phyloP scores from a whole-genome alignment of 306 rosid species.

The Lathyrus tuberosus region DNA sequence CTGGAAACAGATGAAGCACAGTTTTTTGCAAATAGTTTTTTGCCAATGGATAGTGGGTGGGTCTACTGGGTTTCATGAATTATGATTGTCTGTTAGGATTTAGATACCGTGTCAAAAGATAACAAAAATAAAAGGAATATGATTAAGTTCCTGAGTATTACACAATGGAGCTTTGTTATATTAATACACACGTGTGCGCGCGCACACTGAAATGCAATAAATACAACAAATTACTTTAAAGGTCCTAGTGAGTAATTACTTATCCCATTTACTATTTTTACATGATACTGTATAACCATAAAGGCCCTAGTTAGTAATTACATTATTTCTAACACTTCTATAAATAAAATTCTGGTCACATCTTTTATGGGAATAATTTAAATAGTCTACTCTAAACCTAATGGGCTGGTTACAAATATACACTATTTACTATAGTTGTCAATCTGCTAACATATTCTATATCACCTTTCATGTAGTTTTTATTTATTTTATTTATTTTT shows the following conservation, averaged over 20 bases:
- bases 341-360: neutral
- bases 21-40: neutral
- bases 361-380: neutral
- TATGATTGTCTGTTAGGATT: neutral
- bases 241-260: too few relatives aligned
- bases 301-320: too few relatives aligned
- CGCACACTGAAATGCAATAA: neutral
- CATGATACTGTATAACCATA: too few relatives aligned
- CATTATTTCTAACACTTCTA: neutral
- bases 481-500: neutral
- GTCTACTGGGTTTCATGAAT: neutral
- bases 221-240: neutral
- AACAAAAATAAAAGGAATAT: neutral
- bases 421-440: neutral
- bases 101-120: neutral
- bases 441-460: slow-evolving; percentile 4
- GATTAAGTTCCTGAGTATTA: neutral
- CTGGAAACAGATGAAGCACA: neutral
- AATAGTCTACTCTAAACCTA: neutral
- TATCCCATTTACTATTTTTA: too few relatives aligned
- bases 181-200: too few relatives aligned
- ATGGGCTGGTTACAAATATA: too few relatives aligned
- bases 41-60: neutral
- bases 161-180: neutral
- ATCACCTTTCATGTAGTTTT: slow-evolving; percentile 5